A percentile compares a stretch with the other conserved stretches of the same genome.
Evolutionary conservation across 2,329 filamentous ascomycete genomes (phyloP).

Genomic region (Xenosphaeropsis pyriputrescens): DNA sequence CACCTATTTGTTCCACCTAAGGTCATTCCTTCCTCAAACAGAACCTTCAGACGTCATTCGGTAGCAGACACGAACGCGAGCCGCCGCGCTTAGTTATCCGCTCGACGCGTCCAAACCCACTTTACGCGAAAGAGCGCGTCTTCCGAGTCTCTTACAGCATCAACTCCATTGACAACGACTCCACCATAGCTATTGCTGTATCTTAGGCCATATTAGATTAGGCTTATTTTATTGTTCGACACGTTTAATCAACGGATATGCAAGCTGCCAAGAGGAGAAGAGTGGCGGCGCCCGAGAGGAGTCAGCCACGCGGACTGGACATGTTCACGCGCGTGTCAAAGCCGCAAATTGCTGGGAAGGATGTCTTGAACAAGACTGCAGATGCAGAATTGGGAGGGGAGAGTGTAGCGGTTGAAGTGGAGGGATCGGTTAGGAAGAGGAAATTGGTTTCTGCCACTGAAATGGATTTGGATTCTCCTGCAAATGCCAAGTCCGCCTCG

Average conservation of each 20-base stretch:
- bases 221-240: slow-evolving; percentile 7
- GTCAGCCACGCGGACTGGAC: slow-evolving; percentile 26
- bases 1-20: no score
- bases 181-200: slow-evolving; percentile 3
- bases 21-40: no score
- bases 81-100: no score
- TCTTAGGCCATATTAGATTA: slow-evolving; percentile 5
- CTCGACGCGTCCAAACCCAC: slow-evolving; percentile 6
- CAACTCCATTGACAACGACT: slow-evolving; percentile 3
- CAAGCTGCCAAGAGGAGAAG: slow-evolving; percentile 15
- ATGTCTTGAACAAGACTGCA: slow-evolving; percentile 15
- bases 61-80: no score
- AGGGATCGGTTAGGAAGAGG: slow-evolving; percentile 19
- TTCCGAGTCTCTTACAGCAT: slow-evolving; percentile 9
- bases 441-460: slow-evolving; percentile 5
- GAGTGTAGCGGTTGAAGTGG: slow-evolving; percentile 13
- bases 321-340: slow-evolving; percentile 19
- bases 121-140: slow-evolving; percentile 13
- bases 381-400: slow-evolving; percentile 16
- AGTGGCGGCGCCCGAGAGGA: slow-evolving; percentile 18
- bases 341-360: slow-evolving; percentile 5
- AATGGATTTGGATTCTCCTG: slow-evolving; percentile 4
- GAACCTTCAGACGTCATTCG: no score
- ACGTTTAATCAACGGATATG: slow-evolving; percentile 13
- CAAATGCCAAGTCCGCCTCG: slow-evolving; percentile 3